These are phyloP conservation scores for Coemansia sp. DNA, from an alignment of 192 early-diverging fungal species.

Conservation along the genomic window DNA sequence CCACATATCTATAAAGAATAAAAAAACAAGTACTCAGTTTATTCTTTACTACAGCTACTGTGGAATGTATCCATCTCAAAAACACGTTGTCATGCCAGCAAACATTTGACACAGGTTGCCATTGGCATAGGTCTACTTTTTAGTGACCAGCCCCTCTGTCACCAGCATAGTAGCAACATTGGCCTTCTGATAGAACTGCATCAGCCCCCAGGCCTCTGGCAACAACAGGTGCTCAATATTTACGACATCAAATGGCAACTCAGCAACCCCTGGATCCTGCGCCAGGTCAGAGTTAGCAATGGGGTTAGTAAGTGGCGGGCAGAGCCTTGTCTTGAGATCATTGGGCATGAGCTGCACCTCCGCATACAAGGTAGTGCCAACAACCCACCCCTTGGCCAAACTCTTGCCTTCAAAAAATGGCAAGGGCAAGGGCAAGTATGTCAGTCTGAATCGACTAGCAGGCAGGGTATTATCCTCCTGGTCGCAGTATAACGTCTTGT, in stretches of 20 bases:
- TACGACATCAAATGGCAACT: slow-evolving; percentile 23
- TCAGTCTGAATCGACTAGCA: slow-evolving; percentile 36
- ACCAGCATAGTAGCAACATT: slow-evolving; percentile 20
- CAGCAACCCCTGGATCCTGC: slow-evolving; percentile 5
- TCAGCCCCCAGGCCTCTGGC: slow-evolving; percentile 37
- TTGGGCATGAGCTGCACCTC: slow-evolving; percentile 34
- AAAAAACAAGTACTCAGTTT: too few relatives aligned
- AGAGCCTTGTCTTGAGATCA: slow-evolving; percentile 27
- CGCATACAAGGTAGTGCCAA: slow-evolving; percentile 37
- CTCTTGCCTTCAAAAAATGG: slow-evolving; percentile 39
- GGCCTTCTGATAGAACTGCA: slow-evolving; percentile 37
- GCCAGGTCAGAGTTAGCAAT: slow-evolving; percentile 37
- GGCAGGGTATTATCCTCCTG: slow-evolving; percentile 34
- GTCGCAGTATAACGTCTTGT: slow-evolving; percentile 30
- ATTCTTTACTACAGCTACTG: too few relatives aligned
- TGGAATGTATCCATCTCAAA: background rate
- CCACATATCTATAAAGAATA: too few relatives aligned
- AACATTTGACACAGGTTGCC: slow-evolving; percentile 52
- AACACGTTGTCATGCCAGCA: slow-evolving; percentile 36
- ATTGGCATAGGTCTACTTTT: slow-evolving; percentile 38
- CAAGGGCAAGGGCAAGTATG: slow-evolving; percentile 28
- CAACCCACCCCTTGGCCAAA: slow-evolving; percentile 32
- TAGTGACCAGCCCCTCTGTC: slow-evolving; percentile 34
- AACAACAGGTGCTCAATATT: slow-evolving; percentile 25
- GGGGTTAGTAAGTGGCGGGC: slow-evolving; percentile 22